Conservation (phyloP, 2,329 filamentous ascomycete genomes). For the Verticillium tricorpus region DNA sequence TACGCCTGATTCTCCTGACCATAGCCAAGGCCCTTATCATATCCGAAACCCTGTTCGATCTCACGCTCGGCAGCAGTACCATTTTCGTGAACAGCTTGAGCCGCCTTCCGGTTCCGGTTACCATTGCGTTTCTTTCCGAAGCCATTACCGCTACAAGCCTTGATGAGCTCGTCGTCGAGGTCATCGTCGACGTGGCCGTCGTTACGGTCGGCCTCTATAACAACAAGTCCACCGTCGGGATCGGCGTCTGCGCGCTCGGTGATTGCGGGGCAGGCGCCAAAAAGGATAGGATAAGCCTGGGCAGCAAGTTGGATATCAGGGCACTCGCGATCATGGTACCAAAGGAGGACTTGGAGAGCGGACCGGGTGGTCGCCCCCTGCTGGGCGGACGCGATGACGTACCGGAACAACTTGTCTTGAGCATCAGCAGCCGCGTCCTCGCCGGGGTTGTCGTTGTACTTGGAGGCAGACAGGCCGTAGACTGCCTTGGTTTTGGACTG, state of each 20-base stretch:
- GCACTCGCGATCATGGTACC: background rate
- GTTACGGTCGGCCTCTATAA: background rate
- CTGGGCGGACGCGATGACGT: background rate
- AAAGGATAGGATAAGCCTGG: background rate
- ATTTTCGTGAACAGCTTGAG: background rate
- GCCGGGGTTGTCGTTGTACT: background rate
- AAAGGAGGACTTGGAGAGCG: background rate
- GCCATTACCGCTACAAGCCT: background rate
- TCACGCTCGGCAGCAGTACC: background rate
- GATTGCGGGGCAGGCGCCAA: background rate
- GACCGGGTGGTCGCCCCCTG: background rate
- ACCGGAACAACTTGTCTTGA: background rate
- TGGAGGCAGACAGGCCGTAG: background rate
- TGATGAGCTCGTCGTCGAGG: background rate
- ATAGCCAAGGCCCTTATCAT: background rate
- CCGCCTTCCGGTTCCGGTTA: background rate
- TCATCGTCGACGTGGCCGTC: background rate
- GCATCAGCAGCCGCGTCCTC: background rate
- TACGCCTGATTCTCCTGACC: background rate
- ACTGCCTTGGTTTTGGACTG: background rate
- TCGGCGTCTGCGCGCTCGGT: background rate
- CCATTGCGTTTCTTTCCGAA: background rate
- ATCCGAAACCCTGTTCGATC: background rate
- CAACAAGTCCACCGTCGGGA: background rate
- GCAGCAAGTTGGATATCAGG: background rate